Conservation (phyloP, 352 stramenopile genomes). For the Phytophthora pisi region DNA sequence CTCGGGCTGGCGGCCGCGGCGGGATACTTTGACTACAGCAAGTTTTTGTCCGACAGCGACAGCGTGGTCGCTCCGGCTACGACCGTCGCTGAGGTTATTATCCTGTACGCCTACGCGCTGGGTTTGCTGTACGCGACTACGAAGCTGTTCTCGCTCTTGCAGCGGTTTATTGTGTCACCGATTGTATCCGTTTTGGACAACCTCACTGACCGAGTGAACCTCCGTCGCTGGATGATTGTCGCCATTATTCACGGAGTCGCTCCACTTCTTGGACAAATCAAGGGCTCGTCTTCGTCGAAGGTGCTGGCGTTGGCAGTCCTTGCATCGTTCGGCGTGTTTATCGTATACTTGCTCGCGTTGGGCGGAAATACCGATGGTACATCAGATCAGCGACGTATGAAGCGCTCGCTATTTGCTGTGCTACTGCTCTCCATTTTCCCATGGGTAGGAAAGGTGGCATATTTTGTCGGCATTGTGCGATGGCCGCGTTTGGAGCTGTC, state of each 20-base stretch:
- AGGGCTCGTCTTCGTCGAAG: conserved; percentile 36
- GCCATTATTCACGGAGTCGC: conserved; percentile 43
- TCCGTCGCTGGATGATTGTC: conserved; percentile 60
- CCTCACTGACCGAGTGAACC: conserved; percentile 31
- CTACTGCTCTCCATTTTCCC: conserved; percentile 59
- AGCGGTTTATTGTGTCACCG: conserved; percentile 44
- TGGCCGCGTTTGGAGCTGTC: conserved; percentile 47
- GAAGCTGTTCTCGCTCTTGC: conserved; percentile 42
- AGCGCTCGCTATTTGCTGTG: conserved; percentile 62
- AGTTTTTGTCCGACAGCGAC: conserved; percentile 5
- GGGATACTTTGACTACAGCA: conserved; percentile 27
- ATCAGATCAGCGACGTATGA: conserved; percentile 58
- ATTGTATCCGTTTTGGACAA: conserved; percentile 33
- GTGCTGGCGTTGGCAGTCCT: conserved; percentile 60
- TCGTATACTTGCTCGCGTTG: conserved; percentile 57
- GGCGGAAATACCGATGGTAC: conserved; percentile 43
- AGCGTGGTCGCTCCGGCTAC: conserved; percentile 7
- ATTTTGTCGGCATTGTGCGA: conserved; percentile 51
- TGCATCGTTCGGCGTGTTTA: conserved; percentile 47
- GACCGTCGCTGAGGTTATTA: conserved; percentile 32
- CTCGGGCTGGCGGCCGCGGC: conserved; percentile 10
- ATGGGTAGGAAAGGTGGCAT: conserved; percentile 72
- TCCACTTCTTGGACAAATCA: conserved; percentile 46
- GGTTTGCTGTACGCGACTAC: conserved; percentile 59
- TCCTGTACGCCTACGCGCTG: conserved; percentile 62